Percentiles rank a stretch among this genome's conserved stretches.
phyloP scores from a whole-genome alignment of 805 yeast species.

The Hanseniaspora occidentalis region DNA sequence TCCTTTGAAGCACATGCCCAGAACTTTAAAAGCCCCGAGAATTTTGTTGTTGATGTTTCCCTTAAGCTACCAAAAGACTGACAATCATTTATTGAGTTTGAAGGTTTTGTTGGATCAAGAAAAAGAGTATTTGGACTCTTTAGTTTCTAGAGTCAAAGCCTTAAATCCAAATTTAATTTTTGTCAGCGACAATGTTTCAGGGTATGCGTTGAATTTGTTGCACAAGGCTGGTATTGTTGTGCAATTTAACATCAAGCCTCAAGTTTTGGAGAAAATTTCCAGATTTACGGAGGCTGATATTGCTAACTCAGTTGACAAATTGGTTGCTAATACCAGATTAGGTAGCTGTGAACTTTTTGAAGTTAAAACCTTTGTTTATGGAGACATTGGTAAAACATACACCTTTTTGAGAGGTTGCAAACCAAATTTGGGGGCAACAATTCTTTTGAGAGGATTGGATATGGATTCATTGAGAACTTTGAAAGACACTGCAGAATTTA shows the following conservation, averaged over 20 bases:
- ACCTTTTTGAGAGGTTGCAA: slow-evolving; percentile 73
- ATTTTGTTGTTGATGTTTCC: slow-evolving; percentile 82
- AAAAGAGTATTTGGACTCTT: slow-evolving; percentile 65
- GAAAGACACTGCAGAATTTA: slow-evolving; percentile 68
- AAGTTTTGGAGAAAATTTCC: slow-evolving; percentile 66
- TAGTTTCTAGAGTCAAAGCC: slow-evolving; percentile 66
- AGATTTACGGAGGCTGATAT: slow-evolving; percentile 75
- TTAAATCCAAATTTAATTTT: slow-evolving; percentile 69
- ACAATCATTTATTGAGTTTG: slow-evolving; percentile 69
- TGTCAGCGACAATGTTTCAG: slow-evolving; percentile 70
- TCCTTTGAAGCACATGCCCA: slow-evolving; percentile 71
- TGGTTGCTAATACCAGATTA: slow-evolving; percentile 56
- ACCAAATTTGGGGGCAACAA: slow-evolving; percentile 64
- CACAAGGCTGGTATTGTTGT: slow-evolving; percentile 72
- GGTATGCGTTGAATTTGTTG: slow-evolving; percentile 61
- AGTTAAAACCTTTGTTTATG: slow-evolving; percentile 50
- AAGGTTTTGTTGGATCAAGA: slow-evolving; percentile 83
- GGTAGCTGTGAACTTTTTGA: slow-evolving; percentile 70
- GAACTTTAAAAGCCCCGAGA: slow-evolving; percentile 49
- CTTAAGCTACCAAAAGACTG: slow-evolving; percentile 66
- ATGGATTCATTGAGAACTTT: slow-evolving; percentile 48
- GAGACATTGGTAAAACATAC: slow-evolving; percentile 51
- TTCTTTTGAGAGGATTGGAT: slow-evolving; percentile 73
- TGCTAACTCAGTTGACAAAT: slow-evolving; percentile 71
- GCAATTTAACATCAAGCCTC: slow-evolving; percentile 67